Conservation (phyloP, 495 filamentous ascomycete genomes). For the Aspergillus panamensis region DNA sequence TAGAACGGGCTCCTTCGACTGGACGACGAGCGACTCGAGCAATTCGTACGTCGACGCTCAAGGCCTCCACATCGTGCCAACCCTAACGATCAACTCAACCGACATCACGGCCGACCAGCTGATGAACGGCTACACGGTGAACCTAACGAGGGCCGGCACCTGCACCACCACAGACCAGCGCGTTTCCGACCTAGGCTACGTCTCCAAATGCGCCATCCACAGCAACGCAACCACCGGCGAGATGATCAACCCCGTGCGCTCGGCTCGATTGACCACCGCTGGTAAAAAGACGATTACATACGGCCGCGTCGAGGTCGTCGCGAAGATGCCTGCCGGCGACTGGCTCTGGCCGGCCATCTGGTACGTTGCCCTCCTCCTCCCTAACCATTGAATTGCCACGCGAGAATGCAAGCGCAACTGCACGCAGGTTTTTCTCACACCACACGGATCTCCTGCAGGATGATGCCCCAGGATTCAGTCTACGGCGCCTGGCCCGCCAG, state of each 20-base stretch:
- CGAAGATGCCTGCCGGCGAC: constrained; percentile 1
- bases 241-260: constrained; percentile 7
- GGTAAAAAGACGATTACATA: constrained; percentile 5
- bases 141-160: neutral
- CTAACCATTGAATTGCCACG: too few species aligned
- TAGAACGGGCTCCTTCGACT: constrained; percentile 8
- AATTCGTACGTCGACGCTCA: constrained; percentile 4
- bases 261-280: constrained; percentile 1
- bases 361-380: neutral
- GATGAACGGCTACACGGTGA: constrained; percentile 1
- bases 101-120: neutral
- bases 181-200: neutral
- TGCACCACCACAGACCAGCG: constrained; percentile 6
- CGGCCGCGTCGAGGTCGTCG: constrained; percentile 4
- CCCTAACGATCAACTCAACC: neutral
- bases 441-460: neutral
- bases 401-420: neutral
- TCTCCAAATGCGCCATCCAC: constrained; percentile 3
- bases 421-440: too few species aligned
- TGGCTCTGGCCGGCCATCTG: constrained; percentile 6
- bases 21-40: neutral
- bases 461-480: constrained; percentile 5
- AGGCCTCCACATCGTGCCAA: constrained; percentile 6
- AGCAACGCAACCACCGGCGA: constrained; percentile 1
- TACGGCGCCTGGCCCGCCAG: constrained; percentile 6